Conservation (phyloP, 169 alveolate species). For the Eimeria praecox region DNA sequence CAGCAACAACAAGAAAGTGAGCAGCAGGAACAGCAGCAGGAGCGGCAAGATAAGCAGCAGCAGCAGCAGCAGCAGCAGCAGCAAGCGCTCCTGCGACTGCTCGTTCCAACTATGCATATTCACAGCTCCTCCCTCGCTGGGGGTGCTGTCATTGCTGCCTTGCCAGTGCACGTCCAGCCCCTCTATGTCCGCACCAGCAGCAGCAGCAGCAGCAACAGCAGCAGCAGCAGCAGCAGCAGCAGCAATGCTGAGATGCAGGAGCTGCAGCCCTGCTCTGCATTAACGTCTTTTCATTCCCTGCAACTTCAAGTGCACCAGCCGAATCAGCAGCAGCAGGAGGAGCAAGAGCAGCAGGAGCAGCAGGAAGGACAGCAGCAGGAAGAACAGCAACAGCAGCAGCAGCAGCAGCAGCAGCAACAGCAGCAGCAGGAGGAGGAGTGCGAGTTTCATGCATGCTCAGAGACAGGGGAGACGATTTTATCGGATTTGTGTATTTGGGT, state of each 20-base stretch:
- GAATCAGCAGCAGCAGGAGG: constrained; percentile 9
- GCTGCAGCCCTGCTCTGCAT: constrained; percentile 16
- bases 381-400: constrained; percentile 39
- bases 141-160: constrained; percentile 40
- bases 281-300: neutral
- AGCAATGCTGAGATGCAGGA: neutral
- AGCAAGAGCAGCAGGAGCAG: constrained; percentile 50
- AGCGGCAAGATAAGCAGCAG: constrained; percentile 50
- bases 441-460: constrained; percentile 33
- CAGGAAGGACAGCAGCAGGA: constrained; percentile 26
- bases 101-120: constrained; percentile 56
- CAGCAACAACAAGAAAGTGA: too few relatives aligned
- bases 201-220: constrained; percentile 40
- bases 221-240: constrained; percentile 49
- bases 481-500: constrained; percentile 52
- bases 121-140: constrained; percentile 67
- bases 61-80: constrained; percentile 68
- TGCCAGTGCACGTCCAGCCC: constrained; percentile 52
- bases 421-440: constrained; percentile 22
- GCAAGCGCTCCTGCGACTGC: constrained; percentile 56
- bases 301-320: constrained; percentile 2
- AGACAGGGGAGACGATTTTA: neutral
- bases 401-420: constrained; percentile 44
- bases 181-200: constrained; percentile 33
- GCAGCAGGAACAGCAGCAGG: constrained; percentile 60